Evolutionary conservation across 768 basidiomycete genomes (phyloP), one percentile per base, ranked within the genome.

Genomic region (Trametes elegans): DNA sequence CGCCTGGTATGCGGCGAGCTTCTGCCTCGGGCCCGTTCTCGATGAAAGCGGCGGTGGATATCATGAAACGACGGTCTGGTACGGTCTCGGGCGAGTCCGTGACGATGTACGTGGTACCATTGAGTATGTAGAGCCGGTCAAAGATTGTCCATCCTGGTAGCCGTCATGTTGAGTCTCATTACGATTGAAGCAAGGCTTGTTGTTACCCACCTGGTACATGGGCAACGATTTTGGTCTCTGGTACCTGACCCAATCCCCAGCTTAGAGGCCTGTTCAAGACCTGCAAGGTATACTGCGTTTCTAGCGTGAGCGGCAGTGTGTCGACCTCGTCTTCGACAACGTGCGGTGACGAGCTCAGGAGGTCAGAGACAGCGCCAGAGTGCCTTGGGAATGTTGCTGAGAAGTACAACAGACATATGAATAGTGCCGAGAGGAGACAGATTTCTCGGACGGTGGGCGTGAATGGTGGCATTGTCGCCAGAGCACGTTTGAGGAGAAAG

Each of bases 131-230:
- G 9, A 96, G 76, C 52, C 79, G 82, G 71, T 94, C 90, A 57
- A 93, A 85, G 47, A 94, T 84, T 1, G 93, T 91, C 93, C 92
- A 97, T 28, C 93, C 93, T 93, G 65, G 24, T 29, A 5, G 42
- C 28, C 27, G 45, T 18, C 59, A 41, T 9, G 49, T 56, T 58
- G 42, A 53, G 11, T 4, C 45, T 21, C 21, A 13, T 28, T 18
- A 14, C 21, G 18, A 41, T 24, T 34, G 40, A 68, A 74, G 58
- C 1, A 23, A 28, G 2, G 26, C 1, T 21, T 16, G 9, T 31
- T 3, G 16, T 2, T 9, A 49, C 64, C 49, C 32, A 66, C 67
- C 67, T 23, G 68, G 68, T n/a, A 65, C 68, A 71, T 95, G 92
- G 6, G 84, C 79, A 3, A 93, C 70, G 3, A 94, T 74, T 45